Evolutionary conservation across 352 stramenopile species (phyloP).

Genomic region (Phytophthora pistaciae): DNA sequence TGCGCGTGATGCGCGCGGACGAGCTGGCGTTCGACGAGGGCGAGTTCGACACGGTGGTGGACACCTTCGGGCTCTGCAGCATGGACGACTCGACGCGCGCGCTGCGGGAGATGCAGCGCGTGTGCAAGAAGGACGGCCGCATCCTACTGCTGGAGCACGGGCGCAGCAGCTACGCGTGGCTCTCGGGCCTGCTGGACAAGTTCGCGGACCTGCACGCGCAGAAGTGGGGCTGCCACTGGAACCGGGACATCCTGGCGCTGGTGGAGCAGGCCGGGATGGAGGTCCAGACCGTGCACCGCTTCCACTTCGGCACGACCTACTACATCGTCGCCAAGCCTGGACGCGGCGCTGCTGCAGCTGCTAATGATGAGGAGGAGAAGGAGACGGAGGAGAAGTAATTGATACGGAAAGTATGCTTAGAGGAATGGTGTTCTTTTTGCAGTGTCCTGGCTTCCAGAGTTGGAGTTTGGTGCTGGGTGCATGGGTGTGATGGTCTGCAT

Average conservation of each 20-base stretch:
- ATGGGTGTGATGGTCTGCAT: no score
- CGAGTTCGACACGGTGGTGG: slow-evolving; percentile 95
- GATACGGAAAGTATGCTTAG: not conserved
- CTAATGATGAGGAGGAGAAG: not conserved
- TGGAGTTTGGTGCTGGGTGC: no score
- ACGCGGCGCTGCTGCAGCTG: not conserved
- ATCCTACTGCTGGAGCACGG: slow-evolving; percentile 97
- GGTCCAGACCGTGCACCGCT: slow-evolving; percentile 88
- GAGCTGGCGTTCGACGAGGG: slow-evolving; percentile 73
- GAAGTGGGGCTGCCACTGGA: slow-evolving; percentile 97
- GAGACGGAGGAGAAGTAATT: not conserved
- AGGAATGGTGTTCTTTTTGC: no score
- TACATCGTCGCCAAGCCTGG: slow-evolving; percentile 80
- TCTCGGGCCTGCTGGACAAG: slow-evolving; percentile 94
- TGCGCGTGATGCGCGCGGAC: slow-evolving; percentile 68
- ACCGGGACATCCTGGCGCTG: slow-evolving; percentile 94
- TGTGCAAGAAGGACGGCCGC: slow-evolving; percentile 87
- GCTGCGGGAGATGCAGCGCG: slow-evolving; percentile 94
- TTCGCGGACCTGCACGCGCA: slow-evolving; percentile 92
- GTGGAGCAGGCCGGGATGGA: slow-evolving; percentile 86
- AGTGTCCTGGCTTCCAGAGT: no score
- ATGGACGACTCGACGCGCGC: slow-evolving; percentile 94
- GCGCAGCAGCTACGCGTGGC: slow-evolving; percentile 88
- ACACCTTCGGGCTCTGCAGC: slow-evolving; percentile 97
- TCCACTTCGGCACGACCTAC: slow-evolving; percentile 97